Evolutionary conservation across 1,284 basidiomycete genomes (phyloP).

Genomic region (Cryptococcus jaspeensis): DNA sequence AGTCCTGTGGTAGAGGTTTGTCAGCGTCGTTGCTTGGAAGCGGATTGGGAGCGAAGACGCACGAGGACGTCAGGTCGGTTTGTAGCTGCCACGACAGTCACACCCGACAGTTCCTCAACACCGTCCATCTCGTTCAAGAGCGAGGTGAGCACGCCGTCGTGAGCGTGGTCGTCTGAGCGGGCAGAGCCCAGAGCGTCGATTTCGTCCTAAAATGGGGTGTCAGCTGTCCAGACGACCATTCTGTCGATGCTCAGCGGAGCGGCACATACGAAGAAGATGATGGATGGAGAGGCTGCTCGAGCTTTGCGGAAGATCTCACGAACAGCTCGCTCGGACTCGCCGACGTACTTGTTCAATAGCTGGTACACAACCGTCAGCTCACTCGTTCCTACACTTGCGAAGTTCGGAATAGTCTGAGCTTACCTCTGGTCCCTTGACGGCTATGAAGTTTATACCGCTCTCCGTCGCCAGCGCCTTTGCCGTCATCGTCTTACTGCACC

Average conservation of each 20-base stretch:
- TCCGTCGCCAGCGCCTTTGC: constrained; percentile 93
- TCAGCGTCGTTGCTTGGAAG: constrained; percentile 63
- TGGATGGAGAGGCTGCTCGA: constrained; percentile 85
- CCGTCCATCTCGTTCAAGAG: constrained; percentile 99
- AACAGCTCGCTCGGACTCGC: constrained; percentile 92
- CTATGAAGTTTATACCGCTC: constrained; percentile 93
- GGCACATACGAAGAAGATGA: constrained; percentile 84
- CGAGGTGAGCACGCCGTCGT: constrained; percentile 85
- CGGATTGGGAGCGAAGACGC: constrained; percentile 36
- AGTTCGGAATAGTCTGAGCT: constrained; percentile 24
- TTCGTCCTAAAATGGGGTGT: constrained; percentile 68
- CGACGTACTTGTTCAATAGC: constrained; percentile 95
- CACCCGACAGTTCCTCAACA: constrained; percentile 86
- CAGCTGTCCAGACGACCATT: constrained; percentile 1
- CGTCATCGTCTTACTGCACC: constrained; percentile 94
- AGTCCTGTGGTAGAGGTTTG: constrained; percentile 68
- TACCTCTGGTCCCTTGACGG: constrained; percentile 97
- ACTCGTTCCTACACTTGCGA: neutral
- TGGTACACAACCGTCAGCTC: constrained; percentile 41
- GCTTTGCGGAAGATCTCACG: constrained; percentile 96
- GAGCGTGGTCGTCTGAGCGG: constrained; percentile 63
- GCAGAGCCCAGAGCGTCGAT: constrained; percentile 90
- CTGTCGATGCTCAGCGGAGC: neutral
- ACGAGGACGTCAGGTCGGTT: constrained; percentile 93
- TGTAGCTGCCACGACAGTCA: constrained; percentile 93